These are phyloP conservation scores for Teratosphaeria epicoccoides DNA, from an alignment of 2,329 filamentous ascomycete genomes.

Conservation along the genomic window DNA sequence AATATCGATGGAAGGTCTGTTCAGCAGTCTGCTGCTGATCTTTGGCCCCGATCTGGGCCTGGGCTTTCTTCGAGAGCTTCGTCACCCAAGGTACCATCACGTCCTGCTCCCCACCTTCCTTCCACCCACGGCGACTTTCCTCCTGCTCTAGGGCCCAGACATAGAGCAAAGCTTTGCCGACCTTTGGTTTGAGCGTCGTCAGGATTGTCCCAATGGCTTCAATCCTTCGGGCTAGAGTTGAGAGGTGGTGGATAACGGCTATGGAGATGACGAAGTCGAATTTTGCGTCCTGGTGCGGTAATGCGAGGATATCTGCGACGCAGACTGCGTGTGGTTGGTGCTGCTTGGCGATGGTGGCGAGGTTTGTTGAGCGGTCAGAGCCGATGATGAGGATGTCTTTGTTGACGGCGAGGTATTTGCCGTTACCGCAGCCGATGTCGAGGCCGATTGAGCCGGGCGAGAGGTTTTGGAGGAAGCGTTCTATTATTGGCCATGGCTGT, in stretches of 20 bases:
- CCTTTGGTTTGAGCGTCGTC: conserved; percentile 44
- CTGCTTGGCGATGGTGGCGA: conserved; percentile 47
- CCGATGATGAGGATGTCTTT: conserved; percentile 66
- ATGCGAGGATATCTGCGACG: conserved; percentile 71
- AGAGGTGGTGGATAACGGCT: conserved; percentile 88
- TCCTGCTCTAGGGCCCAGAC: conserved; percentile 96
- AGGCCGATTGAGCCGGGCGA: conserved; percentile 65
- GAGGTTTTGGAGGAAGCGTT: conserved; percentile 60
- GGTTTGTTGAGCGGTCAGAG: conserved; percentile 65
- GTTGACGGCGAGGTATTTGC: conserved; percentile 84
- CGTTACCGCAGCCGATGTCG: conserved; percentile 92
- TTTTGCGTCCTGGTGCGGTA: conserved; percentile 58
- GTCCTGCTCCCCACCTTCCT: conserved; percentile 73
- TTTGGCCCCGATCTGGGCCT: conserved; percentile 20
- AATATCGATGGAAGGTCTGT: conserved; percentile 75
- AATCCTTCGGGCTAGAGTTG: conserved; percentile 60
- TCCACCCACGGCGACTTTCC: conserved; percentile 77
- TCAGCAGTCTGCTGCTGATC: conserved; percentile 11
- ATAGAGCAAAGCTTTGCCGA: conserved; percentile 67
- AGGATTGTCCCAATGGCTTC: conserved; percentile 64
- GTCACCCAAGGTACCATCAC: conserved; percentile 94
- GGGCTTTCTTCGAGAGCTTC: conserved; percentile 24
- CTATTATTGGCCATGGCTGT: conserved; percentile 83
- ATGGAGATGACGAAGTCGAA: conserved; percentile 92
- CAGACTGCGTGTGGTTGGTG: conserved; percentile 51